Evolutionary conservation across 768 basidiomycete species (phyloP).

Genomic region (Mycena vulgaris): DNA sequence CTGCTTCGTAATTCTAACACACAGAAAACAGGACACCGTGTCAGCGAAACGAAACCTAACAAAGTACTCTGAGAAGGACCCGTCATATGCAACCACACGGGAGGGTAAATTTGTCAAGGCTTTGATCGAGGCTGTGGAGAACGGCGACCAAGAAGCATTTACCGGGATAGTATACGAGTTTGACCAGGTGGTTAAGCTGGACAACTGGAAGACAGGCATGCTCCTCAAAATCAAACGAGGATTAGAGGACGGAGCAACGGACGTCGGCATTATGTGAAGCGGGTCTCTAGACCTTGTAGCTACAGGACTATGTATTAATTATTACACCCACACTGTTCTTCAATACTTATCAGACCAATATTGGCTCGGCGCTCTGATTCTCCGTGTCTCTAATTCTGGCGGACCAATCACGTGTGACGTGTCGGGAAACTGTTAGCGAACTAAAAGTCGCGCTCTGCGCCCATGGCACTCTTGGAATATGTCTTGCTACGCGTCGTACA

Average conservation of each 20-base stretch:
- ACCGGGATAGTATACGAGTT: conserved; percentile 92
- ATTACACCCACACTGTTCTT: neutral
- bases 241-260: conserved; percentile 66
- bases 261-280: conserved; percentile 56
- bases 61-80: conserved; percentile 86
- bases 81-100: conserved; percentile 88
- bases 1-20: neutral
- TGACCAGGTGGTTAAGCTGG: conserved; percentile 93
- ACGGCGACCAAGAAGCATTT: conserved; percentile 68
- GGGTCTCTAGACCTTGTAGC: neutral
- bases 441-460: conserved; percentile 19
- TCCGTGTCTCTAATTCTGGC: no score
- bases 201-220: conserved; percentile 96
- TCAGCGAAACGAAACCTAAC: conserved; percentile 85
- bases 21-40: conserved; percentile 79
- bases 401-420: neutral
- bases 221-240: conserved; percentile 89
- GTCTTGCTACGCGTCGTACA: conserved; percentile 72
- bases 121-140: conserved; percentile 80
- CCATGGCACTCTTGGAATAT: conserved; percentile 65
- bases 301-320: conserved; percentile 19
- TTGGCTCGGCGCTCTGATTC: no score
- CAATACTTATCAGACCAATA: neutral
- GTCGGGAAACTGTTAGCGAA: no score
- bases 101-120: conserved; percentile 91